Evolutionary conservation across 345 rosid genomes (phyloP), one percentile per base, ranked within the genome.

Genomic region (Capsella bursapastoris): DNA sequence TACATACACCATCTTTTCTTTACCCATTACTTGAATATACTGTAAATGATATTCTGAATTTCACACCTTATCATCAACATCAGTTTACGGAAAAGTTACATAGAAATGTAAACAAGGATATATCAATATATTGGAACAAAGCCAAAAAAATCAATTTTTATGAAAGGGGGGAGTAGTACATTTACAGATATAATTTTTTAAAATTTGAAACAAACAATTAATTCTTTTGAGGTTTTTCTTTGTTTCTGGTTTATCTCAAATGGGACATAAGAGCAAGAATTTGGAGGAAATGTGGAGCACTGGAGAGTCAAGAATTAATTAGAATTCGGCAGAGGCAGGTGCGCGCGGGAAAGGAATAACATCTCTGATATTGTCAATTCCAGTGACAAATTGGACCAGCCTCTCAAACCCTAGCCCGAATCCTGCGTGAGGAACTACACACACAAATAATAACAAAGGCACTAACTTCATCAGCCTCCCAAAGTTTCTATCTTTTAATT

Each of bases 381-480:
- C 99, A 7, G 97, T 91, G 11, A 90, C 97, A 70, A 94, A 95
- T 38, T 95, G 99, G 69, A 95, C 97, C 27, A 92, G 90, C 83
- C 99, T 88, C 81, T 95, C 99, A 55, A 95, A 95, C 3, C 99
- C 97, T 31, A 91, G 82, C 27, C 99, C 97, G 27, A 90, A 95
- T 8, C 99, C 99, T 16, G 99, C 92, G 74, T 95, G 99, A 72
- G 99, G 96, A 87, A 95, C 99, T 95, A 86, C 48, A 66, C 29
- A 43, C 56, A 59, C 51, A 47, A 6, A 72, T 25, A 72, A 72
- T 16, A 78, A 63, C 57, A 59, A 40, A 38, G 27, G 45, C 16
- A n/a, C 52, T 47, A 43, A 38, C n/a, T 11, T 75, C 59, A 48
- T 77, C 53, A 70, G 61, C 47, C 59, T 56, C 66, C 50, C 0